phyloP scores from a whole-genome alignment of 2,329 filamentous ascomycete species.

The Septoria petroselini region DNA sequence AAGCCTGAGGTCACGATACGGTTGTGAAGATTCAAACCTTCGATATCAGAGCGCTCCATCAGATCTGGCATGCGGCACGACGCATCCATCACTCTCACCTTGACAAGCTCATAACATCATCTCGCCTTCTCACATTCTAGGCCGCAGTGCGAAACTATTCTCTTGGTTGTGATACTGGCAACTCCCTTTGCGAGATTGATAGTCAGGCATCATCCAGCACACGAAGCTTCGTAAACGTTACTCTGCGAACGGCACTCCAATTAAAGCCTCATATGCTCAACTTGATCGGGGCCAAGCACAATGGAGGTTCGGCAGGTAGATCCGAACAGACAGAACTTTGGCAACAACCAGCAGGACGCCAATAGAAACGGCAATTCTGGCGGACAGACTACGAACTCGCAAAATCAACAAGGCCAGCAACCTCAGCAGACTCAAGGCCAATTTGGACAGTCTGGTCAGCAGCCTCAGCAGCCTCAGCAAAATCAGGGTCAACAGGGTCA shows the following conservation, averaged over 20 bases:
- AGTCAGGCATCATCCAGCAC: background rate
- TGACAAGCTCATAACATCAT: background rate
- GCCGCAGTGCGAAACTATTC: background rate
- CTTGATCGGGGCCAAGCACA: background rate
- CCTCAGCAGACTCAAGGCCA: no score
- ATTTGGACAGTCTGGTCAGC: background rate
- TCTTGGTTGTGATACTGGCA: background rate
- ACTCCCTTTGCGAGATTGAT: background rate
- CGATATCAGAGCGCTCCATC: background rate
- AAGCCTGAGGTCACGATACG: constrained; percentile 5
- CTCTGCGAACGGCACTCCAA: background rate
- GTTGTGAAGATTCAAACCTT: constrained; percentile 1
- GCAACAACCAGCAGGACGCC: no score
- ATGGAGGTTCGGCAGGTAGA: background rate
- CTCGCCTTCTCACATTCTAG: background rate
- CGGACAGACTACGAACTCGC: no score
- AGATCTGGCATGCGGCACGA: background rate
- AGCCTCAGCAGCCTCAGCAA: background rate
- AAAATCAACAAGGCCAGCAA: no score
- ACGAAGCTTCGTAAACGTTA: background rate
- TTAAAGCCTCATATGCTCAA: background rate
- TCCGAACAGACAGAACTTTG: no score
- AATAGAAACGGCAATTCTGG: no score
- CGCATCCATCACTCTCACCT: background rate
- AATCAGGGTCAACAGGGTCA: background rate